Conservation (phyloP, 1,284 basidiomycete genomes). For the Quambalaria eucalypti region DNA sequence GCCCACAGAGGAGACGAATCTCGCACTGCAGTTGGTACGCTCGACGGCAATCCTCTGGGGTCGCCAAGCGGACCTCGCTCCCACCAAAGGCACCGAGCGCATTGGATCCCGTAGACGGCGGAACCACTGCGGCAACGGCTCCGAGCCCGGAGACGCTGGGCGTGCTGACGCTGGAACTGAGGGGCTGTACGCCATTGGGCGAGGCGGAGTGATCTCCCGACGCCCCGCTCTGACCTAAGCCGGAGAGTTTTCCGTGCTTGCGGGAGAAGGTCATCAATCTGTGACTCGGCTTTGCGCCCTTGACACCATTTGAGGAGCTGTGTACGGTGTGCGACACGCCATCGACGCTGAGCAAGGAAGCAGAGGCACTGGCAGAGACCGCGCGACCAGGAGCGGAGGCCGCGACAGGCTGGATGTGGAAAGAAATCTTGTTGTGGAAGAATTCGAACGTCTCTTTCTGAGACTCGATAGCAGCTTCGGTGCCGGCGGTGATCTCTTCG, state of each 20-base stretch:
- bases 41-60: conserved; percentile 10
- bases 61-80: neutral
- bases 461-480: conserved; percentile 69
- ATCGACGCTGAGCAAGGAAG: neutral
- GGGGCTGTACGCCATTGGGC: neutral
- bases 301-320: too few species aligned
- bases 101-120: neutral
- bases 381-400: neutral
- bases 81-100: neutral
- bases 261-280: too few species aligned
- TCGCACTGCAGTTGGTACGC: conserved; percentile 15
- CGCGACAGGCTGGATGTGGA: conserved; percentile 3
- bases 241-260: neutral
- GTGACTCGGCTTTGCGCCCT: neutral
- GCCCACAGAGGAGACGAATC: conserved; percentile 58
- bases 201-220: neutral
- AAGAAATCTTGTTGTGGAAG: conserved; percentile 50
- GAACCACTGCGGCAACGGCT: neutral
- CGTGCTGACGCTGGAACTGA: too few species aligned
- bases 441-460: conserved; percentile 82
- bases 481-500: conserved; percentile 73
- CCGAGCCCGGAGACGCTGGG: neutral
- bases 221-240: conserved; percentile 5
- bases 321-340: too few species aligned
- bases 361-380: neutral